Conservation (phyloP, 805 yeast genomes). For the Candida taoyuanica region DNA sequence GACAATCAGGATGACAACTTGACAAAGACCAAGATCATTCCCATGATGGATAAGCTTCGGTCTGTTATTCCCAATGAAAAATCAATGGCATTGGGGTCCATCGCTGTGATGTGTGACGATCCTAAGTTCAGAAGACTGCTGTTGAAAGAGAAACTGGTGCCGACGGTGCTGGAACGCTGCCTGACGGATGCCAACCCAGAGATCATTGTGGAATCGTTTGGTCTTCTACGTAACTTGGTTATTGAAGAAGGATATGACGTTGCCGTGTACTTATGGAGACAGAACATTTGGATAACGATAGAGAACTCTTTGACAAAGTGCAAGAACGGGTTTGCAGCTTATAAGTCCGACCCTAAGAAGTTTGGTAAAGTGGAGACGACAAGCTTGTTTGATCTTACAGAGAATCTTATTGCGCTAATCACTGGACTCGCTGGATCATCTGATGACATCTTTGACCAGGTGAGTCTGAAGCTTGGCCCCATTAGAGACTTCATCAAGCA, state of each 20-base stretch:
- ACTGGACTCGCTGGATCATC: slow-evolving; percentile 63
- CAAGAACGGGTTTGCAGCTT: slow-evolving; percentile 41
- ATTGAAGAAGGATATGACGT: slow-evolving; percentile 87
- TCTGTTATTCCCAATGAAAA: slow-evolving; percentile 67
- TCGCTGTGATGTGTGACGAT: slow-evolving; percentile 69
- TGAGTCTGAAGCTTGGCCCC: slow-evolving; percentile 27
- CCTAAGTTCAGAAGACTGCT: slow-evolving; percentile 54
- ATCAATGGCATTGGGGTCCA: slow-evolving; percentile 70
- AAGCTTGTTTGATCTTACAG: slow-evolving; percentile 60
- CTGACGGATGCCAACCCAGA: slow-evolving; percentile 68
- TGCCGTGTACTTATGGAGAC: slow-evolving; percentile 70
- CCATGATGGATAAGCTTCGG: slow-evolving; percentile 60
- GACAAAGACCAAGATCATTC: slow-evolving; percentile 55
- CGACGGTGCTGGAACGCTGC: slow-evolving; percentile 56
- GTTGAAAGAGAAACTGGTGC: slow-evolving; percentile 67
- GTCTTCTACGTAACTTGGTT: slow-evolving; percentile 72
- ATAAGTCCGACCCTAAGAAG: slow-evolving; percentile 27
- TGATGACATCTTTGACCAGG: slow-evolving; percentile 49
- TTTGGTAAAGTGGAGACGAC: slow-evolving; percentile 38
- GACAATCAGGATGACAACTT: slow-evolving; percentile 44
- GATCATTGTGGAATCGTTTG: slow-evolving; percentile 74
- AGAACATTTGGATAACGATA: slow-evolving; percentile 65
- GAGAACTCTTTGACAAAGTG: slow-evolving; percentile 49
- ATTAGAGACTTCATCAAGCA: slow-evolving; percentile 26
- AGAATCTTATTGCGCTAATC: slow-evolving; percentile 65